These are phyloP conservation scores for Drechmeria coniospora DNA, from an alignment of 2,329 filamentous ascomycete species.

Conservation along the genomic window DNA sequence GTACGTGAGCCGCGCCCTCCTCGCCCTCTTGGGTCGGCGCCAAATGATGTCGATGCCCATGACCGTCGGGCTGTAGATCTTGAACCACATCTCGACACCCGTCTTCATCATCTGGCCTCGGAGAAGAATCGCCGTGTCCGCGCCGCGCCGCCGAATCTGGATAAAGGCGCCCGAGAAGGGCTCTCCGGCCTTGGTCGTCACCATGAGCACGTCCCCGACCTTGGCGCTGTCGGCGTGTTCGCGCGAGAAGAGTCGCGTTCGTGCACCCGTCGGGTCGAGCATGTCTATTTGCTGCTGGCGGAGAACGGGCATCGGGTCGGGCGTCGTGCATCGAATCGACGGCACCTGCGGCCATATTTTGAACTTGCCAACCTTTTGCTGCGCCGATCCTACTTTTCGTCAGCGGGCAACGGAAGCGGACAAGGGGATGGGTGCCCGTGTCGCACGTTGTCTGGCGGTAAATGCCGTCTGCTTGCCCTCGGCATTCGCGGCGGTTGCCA, in stretches of 20 bases:
- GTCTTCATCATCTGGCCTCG: conserved; percentile 75
- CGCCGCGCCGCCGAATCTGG: conserved; percentile 71
- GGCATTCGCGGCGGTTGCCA: conserved; percentile 25
- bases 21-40: conserved; percentile 66
- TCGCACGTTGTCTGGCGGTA: conserved; percentile 20
- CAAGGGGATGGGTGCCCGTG: background rate
- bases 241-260: conserved; percentile 66
- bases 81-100: conserved; percentile 94
- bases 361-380: conserved; percentile 24
- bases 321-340: conserved; percentile 37
- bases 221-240: conserved; percentile 64
- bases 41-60: conserved; percentile 89
- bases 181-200: conserved; percentile 66
- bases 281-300: conserved; percentile 51
- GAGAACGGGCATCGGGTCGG: conserved; percentile 54
- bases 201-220: conserved; percentile 80
- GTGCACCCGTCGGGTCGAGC: conserved; percentile 75
- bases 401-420: conserved; percentile 3
- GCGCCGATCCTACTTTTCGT: conserved; percentile 16
- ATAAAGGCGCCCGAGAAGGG: conserved; percentile 82
- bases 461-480: conserved; percentile 12
- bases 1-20: conserved; percentile 77
- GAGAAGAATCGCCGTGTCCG: conserved; percentile 77
- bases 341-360: conserved; percentile 40
- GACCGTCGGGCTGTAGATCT: conserved; percentile 82